A percentile compares a stretch with the other conserved stretches of the same genome.
Evolutionary conservation across 2,329 filamentous ascomycete genomes (phyloP).

Genomic region (Conoideocrella luteorostrata): DNA sequence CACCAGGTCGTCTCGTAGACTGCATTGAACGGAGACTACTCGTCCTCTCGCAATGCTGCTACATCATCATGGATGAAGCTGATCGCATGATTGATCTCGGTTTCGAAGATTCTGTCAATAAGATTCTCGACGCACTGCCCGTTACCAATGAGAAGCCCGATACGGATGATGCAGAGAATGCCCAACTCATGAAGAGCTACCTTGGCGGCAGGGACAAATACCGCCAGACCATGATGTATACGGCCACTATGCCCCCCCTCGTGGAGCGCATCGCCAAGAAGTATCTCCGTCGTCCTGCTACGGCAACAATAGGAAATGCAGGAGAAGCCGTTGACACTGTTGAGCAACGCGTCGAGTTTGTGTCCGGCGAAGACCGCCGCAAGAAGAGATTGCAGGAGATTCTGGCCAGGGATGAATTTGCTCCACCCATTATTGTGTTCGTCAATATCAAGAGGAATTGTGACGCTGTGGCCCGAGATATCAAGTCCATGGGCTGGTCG

Average conservation of each 20-base stretch:
- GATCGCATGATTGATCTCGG: slow-evolving; percentile 98
- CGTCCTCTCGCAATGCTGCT: slow-evolving; percentile 93
- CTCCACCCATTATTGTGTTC: slow-evolving; percentile 92
- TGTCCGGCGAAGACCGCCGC: slow-evolving; percentile 85
- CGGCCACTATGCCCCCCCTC: slow-evolving; percentile 88
- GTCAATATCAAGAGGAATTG: slow-evolving; percentile 99
- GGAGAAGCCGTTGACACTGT: slow-evolving; percentile 97
- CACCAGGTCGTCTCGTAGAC: slow-evolving; percentile 91
- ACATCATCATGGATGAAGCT: slow-evolving; percentile 98
- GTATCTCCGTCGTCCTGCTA: slow-evolving; percentile 87
- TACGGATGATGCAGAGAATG: slow-evolving; percentile 82
- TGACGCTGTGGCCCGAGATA: slow-evolving; percentile 87
- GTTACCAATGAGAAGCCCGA: slow-evolving; percentile 94
- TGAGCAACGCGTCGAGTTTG: slow-evolving; percentile 91
- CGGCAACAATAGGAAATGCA: slow-evolving; percentile 87
- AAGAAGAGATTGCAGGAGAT: slow-evolving; percentile 96
- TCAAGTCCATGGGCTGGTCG: slow-evolving; percentile 88
- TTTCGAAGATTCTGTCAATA: slow-evolving; percentile 96
- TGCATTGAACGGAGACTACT: slow-evolving; percentile 90
- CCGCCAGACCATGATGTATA: slow-evolving; percentile 99
- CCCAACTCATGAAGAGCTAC: slow-evolving; percentile 74
- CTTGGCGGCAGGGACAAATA: slow-evolving; percentile 73
- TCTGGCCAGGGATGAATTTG: slow-evolving; percentile 70
- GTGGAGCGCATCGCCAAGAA: slow-evolving; percentile 97
- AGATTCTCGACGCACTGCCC: slow-evolving; percentile 90